Evolutionary conservation across 495 filamentous ascomycete species (phyloP), one percentile per base, ranked within the genome.

Genomic region (Trichoderma gamsii): DNA sequence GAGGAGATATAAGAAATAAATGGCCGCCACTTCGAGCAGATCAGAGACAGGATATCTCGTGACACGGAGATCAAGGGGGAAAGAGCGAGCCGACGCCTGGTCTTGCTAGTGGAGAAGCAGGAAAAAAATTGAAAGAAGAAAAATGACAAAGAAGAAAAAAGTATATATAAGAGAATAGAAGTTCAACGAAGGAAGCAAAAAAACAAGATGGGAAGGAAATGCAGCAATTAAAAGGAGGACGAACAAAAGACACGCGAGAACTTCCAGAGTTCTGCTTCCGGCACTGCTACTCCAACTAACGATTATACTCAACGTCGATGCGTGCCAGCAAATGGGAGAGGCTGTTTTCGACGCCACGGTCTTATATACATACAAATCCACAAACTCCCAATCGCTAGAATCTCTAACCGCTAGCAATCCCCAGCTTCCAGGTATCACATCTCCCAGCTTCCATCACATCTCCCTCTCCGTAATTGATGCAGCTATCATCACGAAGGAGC

Each of bases 221-320:
- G 64, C 61, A 66, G 70, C 70, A 66, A 68, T 43, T 65, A 72
- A 72, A 65, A 66, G 27, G 11, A 29, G 25, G 12, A 32, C 35
- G 29, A 27, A 61, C 35, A 29, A 12, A 73, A 68, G 73, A 76
- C 69, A 70, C 73, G 75, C 74, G 72, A 78, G 79, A 83, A 81
- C 82, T 83, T 77, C 82, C 81, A 78, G 83, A 83, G 83, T 77
- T 81, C 76, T 79, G 80, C 77, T 76, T 74, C 73, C 72, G 70
- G 70, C 67, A 70, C 73, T 67, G 72, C 74, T 75, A 32, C 56
- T 29, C 56, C 56, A 61, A 32, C 18, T 11, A 15, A 18, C 9
- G 43, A 46, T 46, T 46, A 46, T 16, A 18, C 12, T 46, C 13
- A 46, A 46, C 43, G 13, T 46, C 49, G 21, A 41, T 63, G 41